Base-by-base conservation (phyloP, 352 stramenopile species). In the Aphanomyces astaci region DNA sequence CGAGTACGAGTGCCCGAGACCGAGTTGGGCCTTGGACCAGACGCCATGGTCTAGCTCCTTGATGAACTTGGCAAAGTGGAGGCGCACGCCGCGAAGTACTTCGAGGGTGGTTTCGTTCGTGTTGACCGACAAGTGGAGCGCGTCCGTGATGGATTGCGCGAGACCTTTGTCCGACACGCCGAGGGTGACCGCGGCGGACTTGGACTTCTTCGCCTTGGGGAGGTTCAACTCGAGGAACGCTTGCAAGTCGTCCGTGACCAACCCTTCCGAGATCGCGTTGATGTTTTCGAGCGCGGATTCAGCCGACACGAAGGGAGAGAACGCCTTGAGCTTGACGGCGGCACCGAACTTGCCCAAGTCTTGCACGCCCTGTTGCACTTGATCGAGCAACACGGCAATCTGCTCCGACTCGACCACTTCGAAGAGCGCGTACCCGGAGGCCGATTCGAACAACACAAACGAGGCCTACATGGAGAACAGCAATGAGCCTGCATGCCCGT, bases 221-320 rank as follows among this genome's bases (percentile, higher is more conserved):
- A 99, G 73, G 81, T 99, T 99, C 88, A 98, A 98, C 77, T 99
- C 97, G 57, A 99, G 86, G 82, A 99, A 99, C 76, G 97, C 96
- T 74, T 98, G 95, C 48, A 98, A 88, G 74, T 97, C 90, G 32
- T 98, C 87, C 60, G 87, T 85, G 43, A 98, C 62, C 31, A 98
- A 75, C 36, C 96, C 89, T 78, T 98, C 95, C 65, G 91, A 98
- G 40, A 99, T 82, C 67, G 97, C 97, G 79, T 99, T 99, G 68
- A 99, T 98, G 87, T 99, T 99, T 76, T 99, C 95, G 4, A 99
- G 84, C 11, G 97, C 97, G 70, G 99, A 98, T 78, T 99, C 96
- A 0, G 97, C 97, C 32, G 92, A 98, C 71, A 96, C 98, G 82
- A 99, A 99, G 13, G 98, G 97, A 75, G 98, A 86, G 77, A 99